Base-by-base conservation (phyloP, 202 grass and related monocot species). In the Schoenoplectus tabernaemontani region DNA sequence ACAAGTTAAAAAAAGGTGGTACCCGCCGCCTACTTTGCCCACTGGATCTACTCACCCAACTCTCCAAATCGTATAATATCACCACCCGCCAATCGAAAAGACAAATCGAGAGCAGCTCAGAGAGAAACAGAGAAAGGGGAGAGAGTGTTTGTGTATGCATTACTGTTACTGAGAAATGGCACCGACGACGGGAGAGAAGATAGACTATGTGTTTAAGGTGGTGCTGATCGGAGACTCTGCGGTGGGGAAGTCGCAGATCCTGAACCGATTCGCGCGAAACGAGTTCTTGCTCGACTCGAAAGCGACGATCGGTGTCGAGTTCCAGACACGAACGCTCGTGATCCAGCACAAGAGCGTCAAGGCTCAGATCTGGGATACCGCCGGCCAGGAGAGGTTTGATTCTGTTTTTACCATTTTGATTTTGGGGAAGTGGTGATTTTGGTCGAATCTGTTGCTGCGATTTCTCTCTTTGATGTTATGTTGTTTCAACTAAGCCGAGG, bases 291-390 rank as follows among this genome's bases (percentile, higher is more conserved):
- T 85, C 30, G 79, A 88, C 64, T 88, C 87, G 28, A 88, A 88
- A 67, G 79, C 87, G 8, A 88, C 87, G 60, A 88, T 88, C 58
- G 87, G 87, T n/a, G 87, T 85, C 62, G 87, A 88, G 83, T 88
- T 88, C 59, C 87, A 83, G 83, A 88, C 83, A 19, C 62, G 84
- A 16, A 88, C 58, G 44, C 66, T 88, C 42, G 72, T 64, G 34
- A 88, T 88, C 57, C 83, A 88, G 15, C 79, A 84, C 73, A 88
- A 88, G 79, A 84, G 84, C 43, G 83, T 88, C 41, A 88, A 85
- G 73, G 87, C 87, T 57, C 87, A 88, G 83, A 88, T 88, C 87
- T 88, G 87, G 87, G 87, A 88, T 79, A 88, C 87, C 5, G 87
- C 87, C 38, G 87, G 87, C 56, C 87, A 88, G 79, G 87, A 88